These are phyloP conservation scores for Collybia sp. DNA, from an alignment of 768 basidiomycete genomes.

Conservation along the genomic window DNA sequence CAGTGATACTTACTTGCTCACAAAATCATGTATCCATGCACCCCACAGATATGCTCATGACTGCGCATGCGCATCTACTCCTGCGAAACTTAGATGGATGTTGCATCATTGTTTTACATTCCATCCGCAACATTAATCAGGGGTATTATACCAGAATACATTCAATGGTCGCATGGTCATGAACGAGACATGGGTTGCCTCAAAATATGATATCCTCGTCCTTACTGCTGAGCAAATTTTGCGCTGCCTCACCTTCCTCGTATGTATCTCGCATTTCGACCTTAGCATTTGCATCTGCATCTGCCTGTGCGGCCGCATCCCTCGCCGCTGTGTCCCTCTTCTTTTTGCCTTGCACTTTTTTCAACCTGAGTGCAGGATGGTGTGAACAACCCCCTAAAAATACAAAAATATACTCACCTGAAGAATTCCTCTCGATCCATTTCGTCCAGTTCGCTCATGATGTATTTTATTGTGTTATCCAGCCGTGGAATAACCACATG, in stretches of 20 bases:
- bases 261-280: conserved; percentile 24
- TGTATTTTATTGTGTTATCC: conserved; percentile 98
- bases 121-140: no score
- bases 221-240: conserved; percentile 75
- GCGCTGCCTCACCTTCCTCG: conserved; percentile 30
- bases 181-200: conserved; percentile 7
- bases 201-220: conserved; percentile 94
- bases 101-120: no score
- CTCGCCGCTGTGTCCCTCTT: conserved; percentile 68
- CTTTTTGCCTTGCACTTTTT: conserved; percentile 98
- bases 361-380: conserved; percentile 51
- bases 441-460: conserved; percentile 95
- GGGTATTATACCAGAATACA: not conserved
- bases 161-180: not conserved
- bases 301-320: conserved; percentile 22
- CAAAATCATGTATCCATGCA: conserved; percentile 72
- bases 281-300: conserved; percentile 23
- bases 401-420: conserved; percentile 41
- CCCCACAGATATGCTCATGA: conserved; percentile 53
- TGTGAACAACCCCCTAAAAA: not conserved
- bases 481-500: conserved; percentile 93
- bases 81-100: no score
- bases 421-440: conserved; percentile 98
- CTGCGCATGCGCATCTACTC: conserved; percentile 6
- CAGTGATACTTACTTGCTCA: conserved; percentile 18